Base-by-base conservation (phyloP, 768 basidiomycete species). In the Pleurotus eryngii region DNA sequence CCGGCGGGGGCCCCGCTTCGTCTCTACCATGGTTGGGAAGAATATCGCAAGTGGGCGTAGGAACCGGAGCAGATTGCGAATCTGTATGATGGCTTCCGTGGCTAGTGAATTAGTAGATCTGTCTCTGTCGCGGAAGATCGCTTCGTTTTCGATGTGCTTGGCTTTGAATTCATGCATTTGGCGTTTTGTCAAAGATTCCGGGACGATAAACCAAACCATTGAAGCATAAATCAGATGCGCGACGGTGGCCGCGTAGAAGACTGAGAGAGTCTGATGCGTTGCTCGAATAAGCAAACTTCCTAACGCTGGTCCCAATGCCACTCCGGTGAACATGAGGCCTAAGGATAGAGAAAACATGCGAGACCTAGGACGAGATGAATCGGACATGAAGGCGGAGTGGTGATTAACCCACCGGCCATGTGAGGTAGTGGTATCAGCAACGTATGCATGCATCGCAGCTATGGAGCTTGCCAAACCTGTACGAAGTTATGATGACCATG, bases 221-320 rank as follows among this genome's bases (percentile, higher is more conserved):
- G 78, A 48, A 1, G 79, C 68, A 61, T 81, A 84, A 46, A 83
- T 6, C 20, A 76, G 20, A 60, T 89, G 85, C 5, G 84, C 58
- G 7, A 65, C 60, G 4, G 76, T 67, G 7, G 87, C 81, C 46
- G 85, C 62, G 68, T 90, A 95, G 75, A 95, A 95, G 15, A 90
- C 84, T 0, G 82, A 81, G 17, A 90, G 68, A 8, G 81, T 63
- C 14, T 74, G 70, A 4, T 78, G 79, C 0, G 86, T 89, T 20
- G 70, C 63, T 37, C 73, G 79, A 64, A 94, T 82, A 40, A 92
- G 65, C 37, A 90, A 57, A 50, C 82, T 78, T 12, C 92, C 90
- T 0, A 94, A 57, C 3, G 83, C 78, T 4, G 94, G 94, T 0
- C 94, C 94, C 17, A 90, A 27, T 1, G 86, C 87, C 65, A 90